These are phyloP conservation scores for Coffea eugenioides DNA, from an alignment of 257 asterid genomes.

Conservation along the genomic window DNA sequence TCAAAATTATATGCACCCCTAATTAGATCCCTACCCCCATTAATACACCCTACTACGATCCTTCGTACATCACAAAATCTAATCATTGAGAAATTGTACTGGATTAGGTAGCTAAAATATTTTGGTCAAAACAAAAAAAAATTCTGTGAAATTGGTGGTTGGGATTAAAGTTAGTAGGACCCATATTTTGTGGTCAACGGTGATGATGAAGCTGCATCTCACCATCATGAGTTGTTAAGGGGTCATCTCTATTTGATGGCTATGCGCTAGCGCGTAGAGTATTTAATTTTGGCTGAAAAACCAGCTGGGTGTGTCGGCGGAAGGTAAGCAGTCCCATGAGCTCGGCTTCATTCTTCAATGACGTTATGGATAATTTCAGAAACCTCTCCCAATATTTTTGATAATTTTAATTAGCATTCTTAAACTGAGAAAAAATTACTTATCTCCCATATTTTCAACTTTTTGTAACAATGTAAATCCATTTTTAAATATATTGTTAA, in stretches of 20 bases:
- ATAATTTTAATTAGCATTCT: no score
- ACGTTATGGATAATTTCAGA: not conserved
- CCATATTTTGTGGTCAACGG: not conserved
- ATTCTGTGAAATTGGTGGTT: not conserved
- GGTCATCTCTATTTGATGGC: not conserved
- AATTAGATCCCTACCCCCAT: not conserved
- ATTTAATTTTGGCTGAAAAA: not conserved
- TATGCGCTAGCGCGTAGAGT: not conserved
- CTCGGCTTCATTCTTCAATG: not conserved
- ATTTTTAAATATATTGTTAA: no score
- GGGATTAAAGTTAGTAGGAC: not conserved
- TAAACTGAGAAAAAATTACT: no score
- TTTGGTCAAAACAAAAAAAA: not conserved
- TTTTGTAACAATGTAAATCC: no score
- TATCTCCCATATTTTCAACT: no score
- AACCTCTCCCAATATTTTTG: no score
- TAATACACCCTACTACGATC: not conserved
- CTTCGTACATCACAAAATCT: not conserved
- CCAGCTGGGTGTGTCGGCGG: constrained; percentile 28
- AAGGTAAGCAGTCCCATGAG: not conserved
- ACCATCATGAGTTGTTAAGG: not conserved
- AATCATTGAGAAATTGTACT: not conserved
- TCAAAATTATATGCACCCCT: not conserved
- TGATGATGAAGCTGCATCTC: not conserved
- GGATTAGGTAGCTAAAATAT: not conserved